These are phyloP conservation scores for Aspergillus sp. DNA, from an alignment of 2,329 filamentous ascomycete genomes.

Conservation along the genomic window DNA sequence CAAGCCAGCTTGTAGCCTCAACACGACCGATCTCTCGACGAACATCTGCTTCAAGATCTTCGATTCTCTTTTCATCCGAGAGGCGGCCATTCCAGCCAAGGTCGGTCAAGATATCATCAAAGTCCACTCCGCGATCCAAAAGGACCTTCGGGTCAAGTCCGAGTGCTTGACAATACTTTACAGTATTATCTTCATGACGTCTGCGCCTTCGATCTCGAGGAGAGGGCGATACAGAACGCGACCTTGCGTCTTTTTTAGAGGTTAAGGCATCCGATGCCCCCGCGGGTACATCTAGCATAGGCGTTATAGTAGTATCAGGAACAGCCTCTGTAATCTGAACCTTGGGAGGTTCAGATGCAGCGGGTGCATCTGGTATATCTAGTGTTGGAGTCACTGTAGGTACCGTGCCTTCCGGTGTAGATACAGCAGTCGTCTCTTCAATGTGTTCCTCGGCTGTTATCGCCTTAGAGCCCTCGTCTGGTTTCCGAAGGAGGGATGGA, in stretches of 20 bases:
- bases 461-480: constrained; percentile 38
- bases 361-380: constrained; percentile 1
- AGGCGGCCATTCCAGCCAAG: constrained; percentile 84
- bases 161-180: constrained; percentile 73
- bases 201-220: constrained; percentile 57
- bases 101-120: constrained; percentile 78
- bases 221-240: constrained; percentile 38
- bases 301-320: constrained; percentile 29
- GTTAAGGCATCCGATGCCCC: constrained; percentile 18
- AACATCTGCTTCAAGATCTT: constrained; percentile 78
- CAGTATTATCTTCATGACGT: constrained; percentile 69
- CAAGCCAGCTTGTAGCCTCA: constrained; percentile 90
- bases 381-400: background rate
- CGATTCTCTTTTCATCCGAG: constrained; percentile 71
- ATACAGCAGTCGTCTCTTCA: constrained; percentile 26
- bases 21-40: constrained; percentile 86
- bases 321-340: constrained; percentile 41
- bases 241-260: constrained; percentile 24
- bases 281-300: constrained; percentile 22
- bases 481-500: constrained; percentile 54
- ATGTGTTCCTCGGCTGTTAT: constrained; percentile 31
- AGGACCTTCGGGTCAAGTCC: constrained; percentile 77
- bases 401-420: constrained; percentile 18
- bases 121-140: constrained; percentile 73
- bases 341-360: constrained; percentile 30